Conservation (phyloP, 768 basidiomycete species). For the Dacryopinax spathularia region DNA sequence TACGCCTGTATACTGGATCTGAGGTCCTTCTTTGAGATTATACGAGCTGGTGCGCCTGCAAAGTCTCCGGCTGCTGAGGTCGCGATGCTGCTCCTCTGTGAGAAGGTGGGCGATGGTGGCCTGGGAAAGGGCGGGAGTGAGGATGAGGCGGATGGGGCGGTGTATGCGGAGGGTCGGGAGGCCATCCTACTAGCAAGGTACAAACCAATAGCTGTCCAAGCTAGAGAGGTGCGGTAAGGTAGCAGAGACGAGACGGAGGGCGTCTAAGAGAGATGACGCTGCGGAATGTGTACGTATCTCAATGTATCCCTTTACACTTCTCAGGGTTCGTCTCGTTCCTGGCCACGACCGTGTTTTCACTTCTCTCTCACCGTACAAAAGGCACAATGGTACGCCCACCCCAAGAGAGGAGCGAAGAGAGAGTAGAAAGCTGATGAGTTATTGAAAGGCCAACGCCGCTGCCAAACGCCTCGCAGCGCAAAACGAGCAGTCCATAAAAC, state of each 20-base stretch:
- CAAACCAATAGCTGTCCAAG: too few species aligned
- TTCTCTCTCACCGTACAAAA: too few species aligned
- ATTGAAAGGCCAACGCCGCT: background rate
- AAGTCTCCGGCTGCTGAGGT: background rate
- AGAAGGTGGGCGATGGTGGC: background rate
- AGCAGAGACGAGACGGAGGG: too few species aligned
- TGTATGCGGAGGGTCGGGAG: background rate
- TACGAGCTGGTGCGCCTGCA: slow-evolving; percentile 18
- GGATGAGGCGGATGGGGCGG: background rate
- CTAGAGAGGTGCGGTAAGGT: too few species aligned
- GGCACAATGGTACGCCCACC: too few species aligned
- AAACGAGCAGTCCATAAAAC: background rate
- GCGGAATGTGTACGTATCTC: too few species aligned
- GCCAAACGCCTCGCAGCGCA: background rate
- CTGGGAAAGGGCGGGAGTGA: background rate
- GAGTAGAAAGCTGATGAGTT: background rate
- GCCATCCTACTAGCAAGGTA: too few species aligned
- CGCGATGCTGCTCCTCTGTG: background rate
- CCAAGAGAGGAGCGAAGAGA: background rate
- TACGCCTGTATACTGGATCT: slow-evolving; percentile 66
- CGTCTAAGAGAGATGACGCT: too few species aligned
- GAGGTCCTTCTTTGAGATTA: slow-evolving; percentile 67
- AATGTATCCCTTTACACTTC: too few species aligned
- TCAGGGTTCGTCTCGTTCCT: too few species aligned
- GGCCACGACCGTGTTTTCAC: too few species aligned